Conservation (phyloP, 2,329 filamentous ascomycete genomes). For the Chaetomium globosum region DNA sequence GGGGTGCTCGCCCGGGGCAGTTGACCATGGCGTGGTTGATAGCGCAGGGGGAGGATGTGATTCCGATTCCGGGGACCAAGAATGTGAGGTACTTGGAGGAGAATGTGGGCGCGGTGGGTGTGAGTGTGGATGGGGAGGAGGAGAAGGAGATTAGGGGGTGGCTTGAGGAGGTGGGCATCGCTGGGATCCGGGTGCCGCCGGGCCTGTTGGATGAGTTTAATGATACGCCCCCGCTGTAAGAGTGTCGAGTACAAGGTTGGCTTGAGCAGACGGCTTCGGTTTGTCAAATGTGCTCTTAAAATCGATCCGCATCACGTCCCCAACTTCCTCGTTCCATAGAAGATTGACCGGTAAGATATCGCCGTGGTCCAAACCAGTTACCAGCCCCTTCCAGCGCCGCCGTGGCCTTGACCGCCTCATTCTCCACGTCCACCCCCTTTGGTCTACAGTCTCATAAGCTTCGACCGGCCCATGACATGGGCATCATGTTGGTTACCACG, state of each 20-base stretch:
- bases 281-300: too few species aligned
- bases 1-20: slow-evolving; percentile 55
- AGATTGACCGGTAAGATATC: too few species aligned
- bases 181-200: slow-evolving; percentile 18
- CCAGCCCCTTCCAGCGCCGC: too few species aligned
- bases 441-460: too few species aligned
- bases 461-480: too few species aligned
- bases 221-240: slow-evolving; percentile 22
- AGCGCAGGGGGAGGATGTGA: slow-evolving; percentile 60
- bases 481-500: too few species aligned
- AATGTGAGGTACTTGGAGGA: slow-evolving; percentile 52
- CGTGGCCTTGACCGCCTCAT: too few species aligned
- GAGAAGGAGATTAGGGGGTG: slow-evolving; percentile 39
- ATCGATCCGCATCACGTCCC: too few species aligned
- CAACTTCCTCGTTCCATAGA: too few species aligned
- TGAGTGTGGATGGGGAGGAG: slow-evolving; percentile 38
- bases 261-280: too few species aligned
- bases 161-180: slow-evolving; percentile 28
- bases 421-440: too few species aligned
- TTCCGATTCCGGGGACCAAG: slow-evolving; percentile 59
- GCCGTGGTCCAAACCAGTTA: too few species aligned
- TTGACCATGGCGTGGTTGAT: slow-evolving; percentile 66
- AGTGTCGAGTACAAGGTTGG: neutral
- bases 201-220: slow-evolving; percentile 29
- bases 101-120: slow-evolving; percentile 44